Evolutionary conservation across 495 filamentous ascomycete species (phyloP), one percentile per base, ranked within the genome.

Genomic region (Penicillium robsamsonii): DNA sequence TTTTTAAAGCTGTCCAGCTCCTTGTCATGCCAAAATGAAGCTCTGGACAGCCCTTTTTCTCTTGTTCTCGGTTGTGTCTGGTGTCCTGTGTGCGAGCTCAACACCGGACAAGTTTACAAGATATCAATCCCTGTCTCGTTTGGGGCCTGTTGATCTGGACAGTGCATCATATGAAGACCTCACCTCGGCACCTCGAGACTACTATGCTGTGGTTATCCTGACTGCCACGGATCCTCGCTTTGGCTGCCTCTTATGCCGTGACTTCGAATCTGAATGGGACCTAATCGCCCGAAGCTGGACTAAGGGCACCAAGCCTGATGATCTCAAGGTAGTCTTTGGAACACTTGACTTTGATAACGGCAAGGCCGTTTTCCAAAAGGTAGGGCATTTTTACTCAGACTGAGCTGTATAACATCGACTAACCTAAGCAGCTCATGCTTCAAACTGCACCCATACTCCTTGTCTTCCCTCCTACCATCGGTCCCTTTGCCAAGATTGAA

Each of bases 261-360:
- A 95, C 51, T 96, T 97, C 73, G 86, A 94, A 66, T 88, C 94
- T 1, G 95, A 99, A 73, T 99, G 91, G 87, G 89, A 96, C 24
- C 70, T 99, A 22, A 81, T 99, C 31, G 81, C 83, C 15, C 88
- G 83, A 67, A 95, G 90, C 76, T 99, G 94, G 94, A 80, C 79
- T 56, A 88, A 85, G 66, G 91, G 88, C 3, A 85, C 91, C 70
- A 89, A 87, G 73, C 70, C 78, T 31, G 87, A 83, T 40, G 86
- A 86, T 27, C 83, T 89, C 37, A 79, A 88, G 51, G 60, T 96
- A 52, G 65, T 96, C 47, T 96, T 90, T 75, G 89, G 84, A 30
- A 95, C 91, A 13, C 77, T 97, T 58, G 94, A 99, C 63, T 99
- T 97, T 67, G 67, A 76, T 29, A 85, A 96, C 61, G 94, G 93